These are phyloP conservation scores for Sophora flavescens DNA, from an alignment of 306 rosid genomes.

Conservation along the genomic window DNA sequence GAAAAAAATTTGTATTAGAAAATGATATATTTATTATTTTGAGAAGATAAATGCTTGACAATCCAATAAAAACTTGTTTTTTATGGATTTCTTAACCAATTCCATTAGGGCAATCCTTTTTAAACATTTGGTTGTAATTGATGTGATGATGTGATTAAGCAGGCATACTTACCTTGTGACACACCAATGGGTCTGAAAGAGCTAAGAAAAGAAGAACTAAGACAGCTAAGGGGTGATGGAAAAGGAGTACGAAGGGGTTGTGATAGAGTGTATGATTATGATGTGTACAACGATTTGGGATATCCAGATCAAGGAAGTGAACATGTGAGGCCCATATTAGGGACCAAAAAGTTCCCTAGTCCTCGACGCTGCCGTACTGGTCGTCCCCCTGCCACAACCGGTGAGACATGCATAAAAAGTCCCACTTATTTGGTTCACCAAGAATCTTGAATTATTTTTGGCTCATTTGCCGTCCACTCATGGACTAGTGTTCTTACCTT, in stretches of 20 bases:
- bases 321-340: constrained; percentile 43
- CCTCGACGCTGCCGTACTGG: constrained; percentile 60
- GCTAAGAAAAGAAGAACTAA: constrained; percentile 47
- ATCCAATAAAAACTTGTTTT: too few species aligned
- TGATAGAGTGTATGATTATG: constrained; percentile 56
- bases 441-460: too few species aligned
- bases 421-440: background rate
- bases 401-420: background rate
- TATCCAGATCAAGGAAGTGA: constrained; percentile 36
- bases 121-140: too few species aligned
- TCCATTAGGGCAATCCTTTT: too few species aligned
- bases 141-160: background rate
- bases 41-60: too few species aligned
- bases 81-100: too few species aligned
- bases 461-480: too few species aligned
- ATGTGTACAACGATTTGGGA: constrained; percentile 56
- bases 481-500: too few species aligned
- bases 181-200: constrained; percentile 55
- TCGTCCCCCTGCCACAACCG: constrained; percentile 26
- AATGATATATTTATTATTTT: too few species aligned
- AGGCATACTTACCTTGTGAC: constrained; percentile 48
- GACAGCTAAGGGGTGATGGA: constrained; percentile 51
- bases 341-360: constrained; percentile 39
- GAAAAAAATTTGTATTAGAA: too few species aligned
- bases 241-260: constrained; percentile 22